Conservation (phyloP, 2,329 filamentous ascomycete genomes). For the Verticillium tricorpus region DNA sequence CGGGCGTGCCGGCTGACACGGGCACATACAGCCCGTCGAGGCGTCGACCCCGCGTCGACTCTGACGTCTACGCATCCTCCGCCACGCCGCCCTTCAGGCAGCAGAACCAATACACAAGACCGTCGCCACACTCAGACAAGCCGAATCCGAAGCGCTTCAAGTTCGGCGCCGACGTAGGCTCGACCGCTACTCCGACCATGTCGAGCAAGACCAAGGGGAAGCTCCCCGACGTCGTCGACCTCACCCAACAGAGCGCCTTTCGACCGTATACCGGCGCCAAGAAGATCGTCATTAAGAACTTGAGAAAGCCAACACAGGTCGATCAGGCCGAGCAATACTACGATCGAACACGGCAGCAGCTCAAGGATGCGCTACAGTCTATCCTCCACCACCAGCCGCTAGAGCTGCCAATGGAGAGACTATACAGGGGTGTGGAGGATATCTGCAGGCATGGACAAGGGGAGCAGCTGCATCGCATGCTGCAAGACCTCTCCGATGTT, state of each 20-base stretch:
- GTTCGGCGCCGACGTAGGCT: slow-evolving; percentile 5
- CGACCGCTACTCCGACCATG: slow-evolving; percentile 6
- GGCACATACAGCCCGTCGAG: slow-evolving; percentile 27
- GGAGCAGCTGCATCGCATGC: slow-evolving; percentile 58
- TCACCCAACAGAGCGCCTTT: slow-evolving; percentile 42
- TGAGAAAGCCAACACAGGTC: slow-evolving; percentile 55
- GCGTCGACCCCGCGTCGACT: slow-evolving; percentile 31
- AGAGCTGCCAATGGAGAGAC: slow-evolving; percentile 73
- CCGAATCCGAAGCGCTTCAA: slow-evolving; percentile 14
- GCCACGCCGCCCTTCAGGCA: slow-evolving; percentile 2
- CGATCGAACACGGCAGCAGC: slow-evolving; percentile 66
- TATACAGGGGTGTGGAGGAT: slow-evolving; percentile 90
- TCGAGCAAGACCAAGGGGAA: slow-evolving; percentile 32
- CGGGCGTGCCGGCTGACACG: slow-evolving; percentile 9
- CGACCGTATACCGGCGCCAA: slow-evolving; percentile 73
- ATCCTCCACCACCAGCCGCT: slow-evolving; percentile 66
- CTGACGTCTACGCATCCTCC: slow-evolving; percentile 21
- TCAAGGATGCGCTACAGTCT: slow-evolving; percentile 66
- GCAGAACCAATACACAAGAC: background rate
- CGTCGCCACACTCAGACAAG: background rate
- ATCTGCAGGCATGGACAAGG: slow-evolving; percentile 77
- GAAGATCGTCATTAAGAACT: slow-evolving; percentile 91
- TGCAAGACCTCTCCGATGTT: slow-evolving; percentile 61
- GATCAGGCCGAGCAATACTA: slow-evolving; percentile 74
- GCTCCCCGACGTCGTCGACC: slow-evolving; percentile 31